Base-by-base conservation (phyloP, 352 stramenopile species). In the Globisporangium orthogonon region DNA sequence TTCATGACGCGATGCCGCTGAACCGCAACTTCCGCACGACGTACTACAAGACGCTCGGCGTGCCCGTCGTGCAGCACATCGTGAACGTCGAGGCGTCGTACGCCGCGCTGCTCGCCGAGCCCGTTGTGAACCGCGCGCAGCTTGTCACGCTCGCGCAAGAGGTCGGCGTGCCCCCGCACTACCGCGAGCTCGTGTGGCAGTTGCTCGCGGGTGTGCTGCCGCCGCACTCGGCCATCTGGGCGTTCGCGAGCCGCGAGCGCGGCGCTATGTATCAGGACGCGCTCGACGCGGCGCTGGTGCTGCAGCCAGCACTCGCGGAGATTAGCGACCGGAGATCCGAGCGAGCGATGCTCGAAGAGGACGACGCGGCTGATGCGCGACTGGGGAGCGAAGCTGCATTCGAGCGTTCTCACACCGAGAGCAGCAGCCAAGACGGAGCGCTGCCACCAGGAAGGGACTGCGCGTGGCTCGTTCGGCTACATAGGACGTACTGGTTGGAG, bases 21-120 rank as follows among this genome's bases (percentile, higher is more conserved):
- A 88, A 65, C 58, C 66, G 74, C 54, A 93, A 93, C 65, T 90
- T 94, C 66, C 81, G 81, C 45, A 89, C 78, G 65, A 91, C 81
- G 41, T 94, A 94, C 63, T 94, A 94, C 67, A 94, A 94, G 73
- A 94, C 79, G 63, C 69, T 94, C 51, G 84, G 84, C 47, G 84
- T 94, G 56, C 83, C 83, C 7, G 78, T 93, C 45, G 78, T 91
- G 63, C 83, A 89, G 66, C 78, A 89, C 60, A 87, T 91, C 62
- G 80, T 89, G 46, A 78, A 93, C 44, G 68, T 87, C 35, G 83
- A 93, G 28, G 83, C 81, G 1, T 89, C 76, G 35, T 91, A 88
- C 47, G 74, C 76, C 5, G 71, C 81, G 41, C 65, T 94, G 39
- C 73, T 94, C 17, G 62, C 63, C 3, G 78, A 90, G 45, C 58